These are phyloP conservation scores for Bacidia rubella DNA, from an alignment of 495 filamentous ascomycete species.

Conservation along the genomic window DNA sequence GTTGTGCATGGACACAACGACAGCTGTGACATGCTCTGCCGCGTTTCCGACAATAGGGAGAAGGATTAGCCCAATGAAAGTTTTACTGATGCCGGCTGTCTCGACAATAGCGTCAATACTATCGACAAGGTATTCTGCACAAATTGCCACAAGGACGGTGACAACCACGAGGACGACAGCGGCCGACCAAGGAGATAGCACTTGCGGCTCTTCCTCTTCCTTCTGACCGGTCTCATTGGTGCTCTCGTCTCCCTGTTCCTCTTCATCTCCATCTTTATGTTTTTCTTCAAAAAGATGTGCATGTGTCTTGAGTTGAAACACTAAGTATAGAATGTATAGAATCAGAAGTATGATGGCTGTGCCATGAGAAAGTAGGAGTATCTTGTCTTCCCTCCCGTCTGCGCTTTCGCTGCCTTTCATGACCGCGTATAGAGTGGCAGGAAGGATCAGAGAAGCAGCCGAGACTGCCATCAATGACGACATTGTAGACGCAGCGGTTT, in stretches of 20 bases:
- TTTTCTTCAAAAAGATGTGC: conserved; percentile 62
- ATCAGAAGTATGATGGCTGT: conserved; percentile 80
- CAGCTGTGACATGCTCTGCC: conserved; percentile 90
- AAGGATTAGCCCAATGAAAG: conserved; percentile 89
- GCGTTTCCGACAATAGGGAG: conserved; percentile 97
- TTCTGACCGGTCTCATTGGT: conserved; percentile 21
- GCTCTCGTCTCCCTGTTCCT: conserved; percentile 11
- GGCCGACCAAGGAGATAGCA: conserved; percentile 62
- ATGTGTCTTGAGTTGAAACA: conserved; percentile 82
- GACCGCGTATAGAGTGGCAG: conserved; percentile 61
- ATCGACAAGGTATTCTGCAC: conserved; percentile 85
- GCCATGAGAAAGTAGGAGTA: conserved; percentile 76
- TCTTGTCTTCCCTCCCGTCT: conserved; percentile 41
- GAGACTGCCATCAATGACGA: conserved; percentile 91
- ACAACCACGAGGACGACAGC: conserved; percentile 56
- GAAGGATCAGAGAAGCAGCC: conserved; percentile 83
- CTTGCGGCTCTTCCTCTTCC: conserved; percentile 40
- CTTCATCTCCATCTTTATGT: conserved; percentile 21
- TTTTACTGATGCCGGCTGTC: conserved; percentile 77
- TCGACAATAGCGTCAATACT: conserved; percentile 83
- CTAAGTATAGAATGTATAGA: conserved; percentile 81
- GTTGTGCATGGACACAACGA: conserved; percentile 80
- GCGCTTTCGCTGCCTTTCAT: conserved; percentile 24
- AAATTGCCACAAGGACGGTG: conserved; percentile 75
- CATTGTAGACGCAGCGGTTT: conserved; percentile 84